phyloP scores from a whole-genome alignment of 371 early-diverging fungal species.

The Dinochytrium kinnereticum region DNA sequence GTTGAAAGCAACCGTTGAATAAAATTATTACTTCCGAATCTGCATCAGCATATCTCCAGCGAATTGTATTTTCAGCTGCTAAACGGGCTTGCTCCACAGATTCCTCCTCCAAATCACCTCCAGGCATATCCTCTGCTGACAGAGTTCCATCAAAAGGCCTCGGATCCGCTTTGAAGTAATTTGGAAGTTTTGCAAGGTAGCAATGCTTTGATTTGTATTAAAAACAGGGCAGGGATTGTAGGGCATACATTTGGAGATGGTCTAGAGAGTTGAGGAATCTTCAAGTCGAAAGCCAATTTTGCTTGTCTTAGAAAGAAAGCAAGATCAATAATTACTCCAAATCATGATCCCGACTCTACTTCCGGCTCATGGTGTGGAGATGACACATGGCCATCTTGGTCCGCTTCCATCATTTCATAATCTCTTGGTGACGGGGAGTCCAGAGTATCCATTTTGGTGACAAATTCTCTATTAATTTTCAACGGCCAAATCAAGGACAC shows the following conservation, averaged over 20 bases:
- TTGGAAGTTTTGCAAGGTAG: constrained; percentile 74
- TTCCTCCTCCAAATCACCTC: constrained; percentile 34
- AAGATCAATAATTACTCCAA: too few relatives aligned
- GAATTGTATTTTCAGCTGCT: constrained; percentile 74
- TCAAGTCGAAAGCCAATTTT: too few relatives aligned
- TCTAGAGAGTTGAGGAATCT: neutral
- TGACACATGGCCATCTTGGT: too few relatives aligned
- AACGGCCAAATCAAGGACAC: too few relatives aligned
- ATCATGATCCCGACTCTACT: too few relatives aligned
- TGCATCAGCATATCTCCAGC: constrained; percentile 69
- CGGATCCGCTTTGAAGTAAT: constrained; percentile 72
- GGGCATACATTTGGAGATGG: neutral
- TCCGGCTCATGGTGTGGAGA: too few relatives aligned
- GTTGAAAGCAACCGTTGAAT: neutral
- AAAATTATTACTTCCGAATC: constrained; percentile 28
- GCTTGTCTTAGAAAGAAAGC: too few relatives aligned
- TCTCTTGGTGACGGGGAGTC: too few relatives aligned
- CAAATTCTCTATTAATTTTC: too few relatives aligned
- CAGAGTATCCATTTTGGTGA: too few relatives aligned
- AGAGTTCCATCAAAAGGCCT: constrained; percentile 70
- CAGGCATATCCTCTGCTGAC: constrained; percentile 55
- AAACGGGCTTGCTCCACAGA: constrained; percentile 43
- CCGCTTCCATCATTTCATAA: too few relatives aligned
- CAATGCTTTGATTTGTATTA: constrained; percentile 17
- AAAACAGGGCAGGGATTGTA: neutral